Evolutionary conservation across 1,284 basidiomycete species (phyloP).

Genomic region (Porodaedalea pini): DNA sequence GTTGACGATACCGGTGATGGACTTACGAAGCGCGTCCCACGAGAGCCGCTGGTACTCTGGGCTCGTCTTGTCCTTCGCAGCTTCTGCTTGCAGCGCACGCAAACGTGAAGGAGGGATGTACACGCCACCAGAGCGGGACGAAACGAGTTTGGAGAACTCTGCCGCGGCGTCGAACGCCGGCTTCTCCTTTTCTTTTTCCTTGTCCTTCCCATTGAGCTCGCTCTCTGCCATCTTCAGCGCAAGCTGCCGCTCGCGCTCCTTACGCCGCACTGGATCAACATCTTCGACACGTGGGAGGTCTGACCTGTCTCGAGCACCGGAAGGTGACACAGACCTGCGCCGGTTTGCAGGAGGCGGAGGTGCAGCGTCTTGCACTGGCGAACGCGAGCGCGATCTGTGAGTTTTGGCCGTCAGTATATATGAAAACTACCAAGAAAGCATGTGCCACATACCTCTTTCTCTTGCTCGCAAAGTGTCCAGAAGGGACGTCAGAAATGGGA

Average conservation of each 20-base stretch:
- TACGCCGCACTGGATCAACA: conserved; percentile 72
- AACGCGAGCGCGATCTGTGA: conserved; percentile 55
- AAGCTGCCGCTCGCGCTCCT: conserved; percentile 75
- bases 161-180: conserved; percentile 60
- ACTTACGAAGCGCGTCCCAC: conserved; percentile 98
- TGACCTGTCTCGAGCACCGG: conserved; percentile 33
- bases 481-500: conserved; percentile 35
- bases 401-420: conserved; percentile 10
- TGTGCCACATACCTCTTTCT: conserved; percentile 49
- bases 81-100: conserved; percentile 88
- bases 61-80: conserved; percentile 79
- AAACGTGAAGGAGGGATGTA: conserved; percentile 95
- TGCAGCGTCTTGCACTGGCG: conserved; percentile 44
- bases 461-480: conserved; percentile 38
- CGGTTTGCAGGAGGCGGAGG: conserved; percentile 63
- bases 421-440: not conserved
- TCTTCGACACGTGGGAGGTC: conserved; percentile 63
- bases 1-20: conserved; percentile 99
- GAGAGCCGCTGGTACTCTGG: conserved; percentile 94
- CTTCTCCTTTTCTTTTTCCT: conserved; percentile 47
- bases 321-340: conserved; percentile 61
- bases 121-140: conserved; percentile 85
- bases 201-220: conserved; percentile 62
- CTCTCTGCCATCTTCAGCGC: conserved; percentile 68
- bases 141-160: conserved; percentile 78